Evolutionary conservation across 2,329 filamentous ascomycete species (phyloP), one percentile per base, ranked within the genome.

Genomic region (Arthrobotrys conoides): DNA sequence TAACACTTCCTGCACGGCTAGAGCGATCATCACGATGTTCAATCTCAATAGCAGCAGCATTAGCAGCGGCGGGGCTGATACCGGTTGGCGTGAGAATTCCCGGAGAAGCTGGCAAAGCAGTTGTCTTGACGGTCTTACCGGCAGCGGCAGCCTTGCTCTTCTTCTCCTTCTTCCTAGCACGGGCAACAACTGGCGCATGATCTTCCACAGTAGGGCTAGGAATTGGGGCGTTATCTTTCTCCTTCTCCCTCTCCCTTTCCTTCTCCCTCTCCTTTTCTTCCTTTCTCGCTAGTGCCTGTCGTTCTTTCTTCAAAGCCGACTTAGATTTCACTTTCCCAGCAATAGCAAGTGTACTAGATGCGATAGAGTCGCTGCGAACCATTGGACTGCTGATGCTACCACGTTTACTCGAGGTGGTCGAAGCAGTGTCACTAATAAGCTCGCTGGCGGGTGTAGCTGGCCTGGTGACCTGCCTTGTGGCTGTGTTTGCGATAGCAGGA

Each of bases 111-210:
- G 75, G 75, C 14, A 51, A 46, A 44, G 75, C 67, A 22, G 30
- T 55, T 8, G 68, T 57, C 27, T 71, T 78, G 16, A 33, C 48
- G n/a, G 53, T 68, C 33, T 64, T 78, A 64, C 27, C 44, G 22
- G 51, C n/a, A 33, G 46, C 51, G 8, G 82, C 64, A 80, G 79
- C 76, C 66, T 78, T 81, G 82, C 83, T 71, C 82, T 89, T 91
- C 81, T 91, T 90, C 85, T 93, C 95, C 83, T 92, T 89, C 85
- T 95, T 96, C 87, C 93, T 95, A 87, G 94, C 94, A 66, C 93
- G 89, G 38, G 92, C 92, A 61, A 93, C 84, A 48, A 96, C 91
- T 0, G 93, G 93, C 6, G 90, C 93, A 80, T 88, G 86, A 9
- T 87, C 86, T 80, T 87, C 86, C 59, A 87, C 86, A 9, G 84